Evolutionary conservation across 805 yeast species (phyloP), one percentile per base, ranked within the genome.

Genomic region (Candida morakotiae): DNA sequence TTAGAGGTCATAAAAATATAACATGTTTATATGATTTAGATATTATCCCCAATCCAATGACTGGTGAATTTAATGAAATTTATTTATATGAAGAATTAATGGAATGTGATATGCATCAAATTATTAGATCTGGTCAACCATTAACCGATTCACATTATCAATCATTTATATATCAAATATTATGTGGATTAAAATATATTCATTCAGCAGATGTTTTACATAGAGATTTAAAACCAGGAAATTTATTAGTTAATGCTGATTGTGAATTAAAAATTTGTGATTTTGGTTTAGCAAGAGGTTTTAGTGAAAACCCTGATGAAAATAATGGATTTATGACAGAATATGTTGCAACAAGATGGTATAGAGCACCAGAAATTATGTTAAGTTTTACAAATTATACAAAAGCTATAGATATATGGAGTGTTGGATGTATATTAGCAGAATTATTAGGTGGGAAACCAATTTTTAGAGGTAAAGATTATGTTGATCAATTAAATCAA

Each of bases 61-160:
- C 71, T 13, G 81, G 81, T 3, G 76, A 77, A 37, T 91, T 91
- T 68, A 88, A 89, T 60, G 98, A 94, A 52, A 73, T 93, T 9
- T 93, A 93, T 49, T 69, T 93, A 6, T 93, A 93, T 54, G 98
- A 93, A 60, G 98, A 91, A 62, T 69, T 91, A 51, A 93, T 93
- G 98, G 98, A 91, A 60, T 91, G 98, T 62, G 98, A 93, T 60
- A 83, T 93, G 87, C 96, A 91, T 62, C 98, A 91, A 60, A 93
- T 93, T 52, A 91, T 93, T 45, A 75, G 95, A 48, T 85, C 96
- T 9, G 91, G 89, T 15, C 98, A 93, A 60, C 85, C 95, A 0
- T 69, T 93, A 47, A 87, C 96, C 1, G 98, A 93, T 57, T 87
- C 89, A 22, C 98, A 93, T 60, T 89, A 86, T 60, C 98, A 93